Base-by-base conservation (phyloP, 352 stramenopile species). In the Phytopythium vexans region DNA sequence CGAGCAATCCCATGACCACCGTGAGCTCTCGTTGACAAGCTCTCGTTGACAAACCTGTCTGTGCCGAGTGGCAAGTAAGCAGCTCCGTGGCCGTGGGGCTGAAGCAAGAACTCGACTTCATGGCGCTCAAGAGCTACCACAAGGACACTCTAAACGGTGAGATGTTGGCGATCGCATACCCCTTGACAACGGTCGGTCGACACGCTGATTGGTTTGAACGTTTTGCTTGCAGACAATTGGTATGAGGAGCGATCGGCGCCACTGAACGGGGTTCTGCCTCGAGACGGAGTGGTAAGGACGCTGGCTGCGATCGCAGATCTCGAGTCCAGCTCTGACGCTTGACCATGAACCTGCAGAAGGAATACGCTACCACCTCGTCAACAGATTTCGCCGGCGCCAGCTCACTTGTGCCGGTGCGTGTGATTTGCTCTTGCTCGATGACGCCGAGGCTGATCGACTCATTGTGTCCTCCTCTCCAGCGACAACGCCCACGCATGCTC, bases 81-180 rank as follows among this genome's bases (percentile, higher is more conserved):
- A 27, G 21, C 21, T 27, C 21, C 21, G 21, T 27, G 21, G 21
- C 21, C 21, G 21, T 2, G 21, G 21, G 21, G 21, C 21, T 27
- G 21, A 27, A 27, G 21, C 21, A 27, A 27, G 6, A 4, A 11
- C 27, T 16, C 42, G 6, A 31, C 4, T 15, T 6, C 57, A 89
- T 89, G 82, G 77, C 78, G 49, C 66, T 92, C 36, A 92, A 92
- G 60, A 92, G 78, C 60, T 92, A 86, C 46, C 78, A 92, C 64
- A 69, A 74, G 21, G 82, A 89, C 60, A 92, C 77, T 37, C 58
- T 89, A 5, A 89, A 89, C 70, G 82, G 78, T 86, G n/a, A 43
- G n/a, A 9, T 27, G 21, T 27, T 27, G 21, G 2, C 21, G 21
- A 27, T 27, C 21, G 7, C 39, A 43, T 10, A 6, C 8, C 21